phyloP scores from a whole-genome alignment of 2,329 filamentous ascomycete species.

The Ascochyta koolunga region DNA sequence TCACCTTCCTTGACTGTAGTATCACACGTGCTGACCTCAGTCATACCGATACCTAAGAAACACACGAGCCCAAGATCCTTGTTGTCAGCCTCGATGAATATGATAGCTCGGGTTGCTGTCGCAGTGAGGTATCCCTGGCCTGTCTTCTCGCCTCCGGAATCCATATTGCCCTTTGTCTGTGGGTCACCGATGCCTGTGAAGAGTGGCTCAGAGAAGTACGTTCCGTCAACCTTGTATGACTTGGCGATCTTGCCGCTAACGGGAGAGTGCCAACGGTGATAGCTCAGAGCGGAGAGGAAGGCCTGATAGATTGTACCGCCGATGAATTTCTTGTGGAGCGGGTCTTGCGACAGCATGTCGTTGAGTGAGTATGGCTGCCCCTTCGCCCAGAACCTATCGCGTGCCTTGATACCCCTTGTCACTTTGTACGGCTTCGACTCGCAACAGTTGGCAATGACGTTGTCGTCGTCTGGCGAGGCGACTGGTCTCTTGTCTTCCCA shows the following conservation, averaged over 20 bases:
- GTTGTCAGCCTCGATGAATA: conserved; percentile 74
- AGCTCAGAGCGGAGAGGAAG: conserved; percentile 69
- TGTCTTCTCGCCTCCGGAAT: conserved; percentile 50
- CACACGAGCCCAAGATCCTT: conserved; percentile 70
- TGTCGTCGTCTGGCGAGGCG: conserved; percentile 60
- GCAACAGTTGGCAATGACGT: conserved; percentile 67
- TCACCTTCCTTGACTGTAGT: conserved; percentile 72
- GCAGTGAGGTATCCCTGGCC: conserved; percentile 71
- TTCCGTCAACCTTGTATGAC: conserved; percentile 65
- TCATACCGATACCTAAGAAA: conserved; percentile 76
- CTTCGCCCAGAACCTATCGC: conserved; percentile 72
- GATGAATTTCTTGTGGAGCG: conserved; percentile 60
- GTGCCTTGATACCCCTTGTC: conserved; percentile 57
- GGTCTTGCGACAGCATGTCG: conserved; percentile 67
- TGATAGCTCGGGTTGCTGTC: conserved; percentile 71
- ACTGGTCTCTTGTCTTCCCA: conserved; percentile 63
- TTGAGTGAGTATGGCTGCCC: conserved; percentile 69
- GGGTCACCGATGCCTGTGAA: conserved; percentile 55
- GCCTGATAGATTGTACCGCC: conserved; percentile 74
- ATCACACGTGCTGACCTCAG: conserved; percentile 75
- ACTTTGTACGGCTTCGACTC: conserved; percentile 67
- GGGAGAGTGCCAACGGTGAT: conserved; percentile 76
- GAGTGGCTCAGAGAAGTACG: conserved; percentile 69
- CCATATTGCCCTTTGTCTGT: conserved; percentile 47
- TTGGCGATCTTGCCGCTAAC: conserved; percentile 66